Evolutionary conservation across 1,139 yeast genomes (phyloP).

Genomic region (Spencermartinsiella ligniputridi): DNA sequence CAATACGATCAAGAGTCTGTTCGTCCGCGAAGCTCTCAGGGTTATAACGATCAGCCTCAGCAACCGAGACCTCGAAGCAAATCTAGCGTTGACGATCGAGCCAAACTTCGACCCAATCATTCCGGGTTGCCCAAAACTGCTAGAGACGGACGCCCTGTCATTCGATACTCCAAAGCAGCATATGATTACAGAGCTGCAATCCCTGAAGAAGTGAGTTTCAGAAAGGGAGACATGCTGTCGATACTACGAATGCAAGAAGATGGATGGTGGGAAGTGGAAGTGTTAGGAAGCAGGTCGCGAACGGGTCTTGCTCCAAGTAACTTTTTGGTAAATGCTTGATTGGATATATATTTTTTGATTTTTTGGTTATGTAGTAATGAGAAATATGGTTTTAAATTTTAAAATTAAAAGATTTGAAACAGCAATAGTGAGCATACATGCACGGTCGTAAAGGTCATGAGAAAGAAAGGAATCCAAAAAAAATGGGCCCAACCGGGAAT

Average conservation of each 20-base stretch:
- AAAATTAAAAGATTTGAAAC: not conserved
- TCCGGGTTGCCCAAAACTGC: constrained; percentile 37
- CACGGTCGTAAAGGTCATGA: too few relatives aligned
- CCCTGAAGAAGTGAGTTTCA: constrained; percentile 72
- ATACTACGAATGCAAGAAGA: constrained; percentile 76
- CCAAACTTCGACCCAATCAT: constrained; percentile 11
- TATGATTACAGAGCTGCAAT: constrained; percentile 72
- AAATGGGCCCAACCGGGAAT: constrained; percentile 32
- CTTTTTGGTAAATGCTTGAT: constrained; percentile 32
- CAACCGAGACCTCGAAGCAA: constrained; percentile 23
- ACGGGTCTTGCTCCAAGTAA: constrained; percentile 84
- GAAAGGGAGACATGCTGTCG: constrained; percentile 68
- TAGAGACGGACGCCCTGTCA: constrained; percentile 47
- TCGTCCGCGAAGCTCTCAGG: not conserved
- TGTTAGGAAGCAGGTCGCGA: constrained; percentile 42
- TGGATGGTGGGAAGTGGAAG: constrained; percentile 87
- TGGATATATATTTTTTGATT: not conserved
- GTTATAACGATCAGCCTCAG: constrained; percentile 10
- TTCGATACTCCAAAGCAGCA: constrained; percentile 60
- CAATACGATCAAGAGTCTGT: not conserved
- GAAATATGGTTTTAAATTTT: not conserved
- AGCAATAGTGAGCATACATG: not conserved
- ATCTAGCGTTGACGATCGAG: constrained; percentile 20
- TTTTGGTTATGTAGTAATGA: not conserved
- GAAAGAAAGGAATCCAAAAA: too few relatives aligned